phyloP scores from a whole-genome alignment of 2,329 filamentous ascomycete species.

The Epichloe typhina region DNA sequence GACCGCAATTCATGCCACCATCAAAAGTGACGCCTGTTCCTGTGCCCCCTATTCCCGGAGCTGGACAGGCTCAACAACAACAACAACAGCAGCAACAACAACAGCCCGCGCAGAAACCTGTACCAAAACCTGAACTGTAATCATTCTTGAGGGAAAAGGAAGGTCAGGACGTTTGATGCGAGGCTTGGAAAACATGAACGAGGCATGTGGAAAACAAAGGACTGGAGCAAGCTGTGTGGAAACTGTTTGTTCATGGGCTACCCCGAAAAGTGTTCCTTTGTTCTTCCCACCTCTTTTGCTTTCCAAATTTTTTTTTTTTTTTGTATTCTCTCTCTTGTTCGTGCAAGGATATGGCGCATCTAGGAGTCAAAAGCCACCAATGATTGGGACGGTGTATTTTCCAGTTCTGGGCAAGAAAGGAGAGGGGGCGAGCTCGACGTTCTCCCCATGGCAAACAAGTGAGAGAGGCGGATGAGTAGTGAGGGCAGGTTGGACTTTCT shows the following conservation, averaged over 20 bases:
- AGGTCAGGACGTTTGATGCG: neutral
- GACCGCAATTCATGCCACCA: slow-evolving; percentile 18
- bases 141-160: neutral
- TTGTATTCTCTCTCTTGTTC: neutral
- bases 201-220: neutral
- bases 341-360: slow-evolving; percentile 1
- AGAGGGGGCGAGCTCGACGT: neutral
- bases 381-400: neutral
- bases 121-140: slow-evolving; percentile 1
- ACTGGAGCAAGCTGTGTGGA: neutral
- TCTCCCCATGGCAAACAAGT: neutral
- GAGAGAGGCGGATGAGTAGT: neutral
- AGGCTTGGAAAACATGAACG: neutral
- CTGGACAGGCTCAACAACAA: slow-evolving; percentile 14
- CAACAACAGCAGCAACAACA: slow-evolving; percentile 10
- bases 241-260: neutral
- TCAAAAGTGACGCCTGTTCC: slow-evolving; percentile 32
- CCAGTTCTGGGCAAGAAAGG: neutral
- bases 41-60: slow-evolving; percentile 29
- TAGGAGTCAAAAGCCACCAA: neutral
- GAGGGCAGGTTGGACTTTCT: neutral
- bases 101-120: slow-evolving; percentile 9
- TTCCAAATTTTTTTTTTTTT: neutral
- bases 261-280: neutral
- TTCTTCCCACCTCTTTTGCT: neutral